Base-by-base conservation (phyloP, 2,329 filamentous ascomycete species). In the Endothia cerciana region DNA sequence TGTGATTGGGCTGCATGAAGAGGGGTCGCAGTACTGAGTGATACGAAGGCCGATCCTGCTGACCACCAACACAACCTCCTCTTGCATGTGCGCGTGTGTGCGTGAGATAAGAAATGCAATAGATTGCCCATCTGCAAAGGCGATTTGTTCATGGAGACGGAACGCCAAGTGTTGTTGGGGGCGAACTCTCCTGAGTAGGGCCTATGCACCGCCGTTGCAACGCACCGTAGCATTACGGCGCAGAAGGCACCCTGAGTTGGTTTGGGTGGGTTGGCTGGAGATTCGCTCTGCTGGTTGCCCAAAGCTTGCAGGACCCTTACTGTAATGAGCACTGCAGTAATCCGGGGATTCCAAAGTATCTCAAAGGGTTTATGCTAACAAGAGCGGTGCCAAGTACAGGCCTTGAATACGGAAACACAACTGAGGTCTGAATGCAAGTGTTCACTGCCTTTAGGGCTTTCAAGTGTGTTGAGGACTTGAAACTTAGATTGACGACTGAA, bases 221-320 rank as follows among this genome's bases (percentile, higher is more conserved):
- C 30, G 59, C 59, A 47, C 59, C 45, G 43, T 40, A 61, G 59
- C 59, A 51, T 61, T 61, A 41, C 43, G 59, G 59, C 59, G 59
- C 41, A 45, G 43, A 61, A 36, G 43, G 33, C 43, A 61, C 22
- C 59, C 43, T 41, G 33, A 11, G n/a, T 41, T 58, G 25, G 55
- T 58, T 38, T 58, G 36, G 55, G 59, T 51, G 43, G 55, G 33
- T 38, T 58, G 36, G 55, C 40, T 51, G 43, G 43, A 60, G 40
- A 47, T 47, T 33, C 40, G 43, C 43, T 60, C 25, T 60, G 43
- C 33, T 36, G 33, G 33, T 36, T 36, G 33, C 33, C 33, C 33
- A 36, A 36, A 36, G 33, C 33, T 36, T 36, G 33, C 33, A 36
- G 33, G 33, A 36, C 33, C 33, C 33, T 36, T 36, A 36, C 33